These are phyloP conservation scores for Phalaenopsis hybrid DNA, from an alignment of 116 monocot species.

Conservation along the genomic window DNA sequence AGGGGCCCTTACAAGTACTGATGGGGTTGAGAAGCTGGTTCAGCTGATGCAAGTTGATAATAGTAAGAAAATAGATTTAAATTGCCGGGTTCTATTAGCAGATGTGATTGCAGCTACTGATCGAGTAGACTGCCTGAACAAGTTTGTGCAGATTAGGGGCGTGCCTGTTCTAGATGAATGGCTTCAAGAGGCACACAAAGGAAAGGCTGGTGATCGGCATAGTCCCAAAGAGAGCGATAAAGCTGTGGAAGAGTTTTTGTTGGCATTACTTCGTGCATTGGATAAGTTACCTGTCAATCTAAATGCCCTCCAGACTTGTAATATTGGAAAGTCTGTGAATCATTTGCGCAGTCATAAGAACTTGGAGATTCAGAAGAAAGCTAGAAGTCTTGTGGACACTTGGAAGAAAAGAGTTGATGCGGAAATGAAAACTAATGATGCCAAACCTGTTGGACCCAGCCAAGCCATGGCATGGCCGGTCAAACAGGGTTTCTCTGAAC, in stretches of 20 bases:
- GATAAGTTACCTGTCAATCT: conserved; percentile 94
- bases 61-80: conserved; percentile 69
- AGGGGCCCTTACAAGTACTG: conserved; percentile 57
- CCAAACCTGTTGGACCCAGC: conserved; percentile 44
- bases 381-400: conserved; percentile 79
- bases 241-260: conserved; percentile 67
- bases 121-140: conserved; percentile 65
- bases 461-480: conserved; percentile 59
- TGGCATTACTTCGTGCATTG: conserved; percentile 81
- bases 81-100: conserved; percentile 66
- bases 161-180: conserved; percentile 81
- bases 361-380: conserved; percentile 86
- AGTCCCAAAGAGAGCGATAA: conserved; percentile 86
- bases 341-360: conserved; percentile 84
- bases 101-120: conserved; percentile 87
- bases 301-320: conserved; percentile 69
- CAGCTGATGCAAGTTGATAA: conserved; percentile 77
- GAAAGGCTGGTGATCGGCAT: conserved; percentile 62
- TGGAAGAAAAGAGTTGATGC: conserved; percentile 99
- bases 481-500: conserved; percentile 58
- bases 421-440: conserved; percentile 80
- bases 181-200: conserved; percentile 96
- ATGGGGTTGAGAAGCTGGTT: conserved; percentile 73
- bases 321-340: conserved; percentile 93
- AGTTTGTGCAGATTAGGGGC: conserved; percentile 78